phyloP scores from a whole-genome alignment of 768 basidiomycete species.

The Xerocomellus chrysenteron region DNA sequence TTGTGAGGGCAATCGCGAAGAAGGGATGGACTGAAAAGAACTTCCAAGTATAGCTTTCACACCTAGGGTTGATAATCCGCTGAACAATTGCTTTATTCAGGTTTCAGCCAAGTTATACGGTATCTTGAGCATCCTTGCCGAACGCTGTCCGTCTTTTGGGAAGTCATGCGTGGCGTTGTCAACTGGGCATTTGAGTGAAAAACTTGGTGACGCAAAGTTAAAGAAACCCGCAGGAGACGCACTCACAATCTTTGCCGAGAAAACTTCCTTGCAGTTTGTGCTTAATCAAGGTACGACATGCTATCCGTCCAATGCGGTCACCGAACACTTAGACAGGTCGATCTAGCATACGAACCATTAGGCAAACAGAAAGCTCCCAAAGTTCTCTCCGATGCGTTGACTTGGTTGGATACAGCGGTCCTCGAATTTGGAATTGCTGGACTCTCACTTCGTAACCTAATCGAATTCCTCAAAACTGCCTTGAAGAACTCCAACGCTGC shows the following conservation, averaged over 20 bases:
- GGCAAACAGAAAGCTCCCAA: slow-evolving; percentile 97
- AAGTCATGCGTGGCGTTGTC: slow-evolving; percentile 81
- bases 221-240: slow-evolving; percentile 96
- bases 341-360: slow-evolving; percentile 85
- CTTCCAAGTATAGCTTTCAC: slow-evolving; percentile 66
- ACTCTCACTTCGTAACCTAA: slow-evolving; percentile 75
- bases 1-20: slow-evolving; percentile 85
- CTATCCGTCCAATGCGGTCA: slow-evolving; percentile 4
- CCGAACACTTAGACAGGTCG: slow-evolving; percentile 16
- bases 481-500: slow-evolving; percentile 92
- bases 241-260: slow-evolving; percentile 81
- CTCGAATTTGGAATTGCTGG: slow-evolving; percentile 91
- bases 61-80: neutral
- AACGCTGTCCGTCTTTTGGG: slow-evolving; percentile 79
- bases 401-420: slow-evolving; percentile 85
- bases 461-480: slow-evolving; percentile 85
- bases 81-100: slow-evolving; percentile 39
- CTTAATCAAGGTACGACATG: slow-evolving; percentile 74
- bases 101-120: slow-evolving; percentile 89
- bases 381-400: slow-evolving; percentile 85
- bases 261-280: slow-evolving; percentile 91
- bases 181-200: slow-evolving; percentile 83
- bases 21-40: slow-evolving; percentile 99
- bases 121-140: slow-evolving; percentile 69
- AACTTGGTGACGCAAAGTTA: slow-evolving; percentile 92